Percentiles rank a stretch among this genome's conserved stretches.
These are phyloP conservation scores for Trichosporon sp. DNA, from an alignment of 1,284 basidiomycete species.

Conservation along the genomic window DNA sequence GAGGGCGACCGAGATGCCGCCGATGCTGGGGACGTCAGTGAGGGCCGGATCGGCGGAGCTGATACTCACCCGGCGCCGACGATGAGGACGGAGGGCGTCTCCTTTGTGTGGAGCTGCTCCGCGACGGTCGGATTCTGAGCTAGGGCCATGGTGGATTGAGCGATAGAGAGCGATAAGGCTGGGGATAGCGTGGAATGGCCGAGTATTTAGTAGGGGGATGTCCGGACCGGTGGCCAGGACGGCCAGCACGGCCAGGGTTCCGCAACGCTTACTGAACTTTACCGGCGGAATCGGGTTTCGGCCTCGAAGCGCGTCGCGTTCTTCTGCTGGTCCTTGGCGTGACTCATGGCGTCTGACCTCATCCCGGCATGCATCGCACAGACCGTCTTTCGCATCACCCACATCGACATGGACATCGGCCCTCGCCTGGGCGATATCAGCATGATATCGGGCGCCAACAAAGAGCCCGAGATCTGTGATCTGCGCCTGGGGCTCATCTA, in stretches of 20 bases:
- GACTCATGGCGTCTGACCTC: not conserved
- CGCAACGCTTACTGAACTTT: not conserved
- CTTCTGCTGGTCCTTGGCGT: not conserved
- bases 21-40: conserved; percentile 10
- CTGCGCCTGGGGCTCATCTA: not conserved
- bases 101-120: not conserved
- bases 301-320: not conserved
- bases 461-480: not conserved
- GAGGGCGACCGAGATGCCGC: conserved; percentile 17
- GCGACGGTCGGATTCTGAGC: not conserved
- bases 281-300: conserved; percentile 4
- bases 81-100: conserved; percentile 12
- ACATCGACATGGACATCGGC: not conserved
- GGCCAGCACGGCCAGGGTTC: not conserved
- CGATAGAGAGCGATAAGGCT: not conserved
- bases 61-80: conserved; percentile 13
- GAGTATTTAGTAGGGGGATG: not conserved
- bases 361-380: not conserved
- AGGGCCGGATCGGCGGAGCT: not conserved
- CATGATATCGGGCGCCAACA: not conserved
- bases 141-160: not conserved
- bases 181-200: not conserved
- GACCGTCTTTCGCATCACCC: not conserved
- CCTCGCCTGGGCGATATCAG: not conserved
- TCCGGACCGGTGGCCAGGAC: no score